A percentile compares a stretch with the other conserved stretches of the same genome.
These are phyloP conservation scores for Kazachstania psychrophila DNA, from an alignment of 805 yeast species.

Conservation along the genomic window DNA sequence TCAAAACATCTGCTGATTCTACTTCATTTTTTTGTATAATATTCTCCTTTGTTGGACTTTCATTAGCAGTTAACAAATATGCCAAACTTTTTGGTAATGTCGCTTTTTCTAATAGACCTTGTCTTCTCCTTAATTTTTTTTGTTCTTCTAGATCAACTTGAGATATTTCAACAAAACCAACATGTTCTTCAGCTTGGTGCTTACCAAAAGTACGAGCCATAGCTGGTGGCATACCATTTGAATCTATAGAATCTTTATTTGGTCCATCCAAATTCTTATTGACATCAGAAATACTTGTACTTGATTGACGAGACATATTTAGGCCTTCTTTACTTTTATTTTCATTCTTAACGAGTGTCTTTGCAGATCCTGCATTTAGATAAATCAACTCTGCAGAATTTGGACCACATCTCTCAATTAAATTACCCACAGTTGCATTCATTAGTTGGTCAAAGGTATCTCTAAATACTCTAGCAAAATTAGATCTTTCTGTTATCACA, in stretches of 20 bases:
- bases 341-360: no score
- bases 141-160: constrained; percentile 36
- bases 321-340: no score
- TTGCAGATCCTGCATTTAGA: constrained; percentile 15
- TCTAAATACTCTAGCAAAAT: constrained; percentile 51
- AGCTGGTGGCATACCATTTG: constrained; percentile 57
- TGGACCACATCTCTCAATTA: constrained; percentile 54
- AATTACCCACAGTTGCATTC: constrained; percentile 54
- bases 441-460: constrained; percentile 60
- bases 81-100: constrained; percentile 48
- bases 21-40: neutral
- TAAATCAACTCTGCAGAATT: constrained; percentile 47
- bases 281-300: no score
- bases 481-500: constrained; percentile 58
- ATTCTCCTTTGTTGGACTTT: neutral
- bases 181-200: constrained; percentile 26
- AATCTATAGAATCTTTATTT: neutral
- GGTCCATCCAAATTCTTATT: neutral
- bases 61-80: constrained; percentile 32
- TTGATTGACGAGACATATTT: no score
- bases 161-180: constrained; percentile 32
- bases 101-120: constrained; percentile 41
- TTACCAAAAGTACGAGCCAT: constrained; percentile 36
- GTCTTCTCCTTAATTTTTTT: constrained; percentile 39
- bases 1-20: neutral